phyloP scores from a whole-genome alignment of 179 eudicot species.

The Camellia oleifera region DNA sequence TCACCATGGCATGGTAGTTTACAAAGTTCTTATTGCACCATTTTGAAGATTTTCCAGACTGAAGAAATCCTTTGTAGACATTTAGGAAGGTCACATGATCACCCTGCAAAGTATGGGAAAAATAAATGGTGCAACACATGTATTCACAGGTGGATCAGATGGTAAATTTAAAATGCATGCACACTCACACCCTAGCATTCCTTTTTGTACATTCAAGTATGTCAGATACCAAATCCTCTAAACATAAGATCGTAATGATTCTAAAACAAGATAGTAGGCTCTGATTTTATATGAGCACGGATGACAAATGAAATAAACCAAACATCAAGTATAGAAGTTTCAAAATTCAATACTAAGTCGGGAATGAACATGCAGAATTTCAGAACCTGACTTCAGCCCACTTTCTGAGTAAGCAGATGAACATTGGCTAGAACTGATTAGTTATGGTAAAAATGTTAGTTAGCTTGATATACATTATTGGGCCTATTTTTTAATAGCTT shows the following conservation, averaged over 20 bases:
- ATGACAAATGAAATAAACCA: not conserved
- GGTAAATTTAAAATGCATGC: not conserved
- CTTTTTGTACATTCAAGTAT: conserved; percentile 4
- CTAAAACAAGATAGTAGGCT: not conserved
- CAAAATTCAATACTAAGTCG: not conserved
- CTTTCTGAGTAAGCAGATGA: not conserved
- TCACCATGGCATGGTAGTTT: conserved; percentile 97
- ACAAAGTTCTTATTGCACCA: conserved; percentile 94
- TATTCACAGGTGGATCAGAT: not conserved
- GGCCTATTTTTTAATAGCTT: too few species aligned
- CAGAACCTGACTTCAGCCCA: not conserved
- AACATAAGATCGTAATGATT: not conserved
- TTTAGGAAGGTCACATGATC: conserved; percentile 95
- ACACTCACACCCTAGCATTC: not conserved
- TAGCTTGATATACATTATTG: too few species aligned
- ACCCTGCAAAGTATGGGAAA: conserved; percentile 55
- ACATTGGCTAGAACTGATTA: not conserved
- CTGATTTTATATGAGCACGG: not conserved
- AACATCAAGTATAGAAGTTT: not conserved
- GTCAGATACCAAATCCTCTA: not conserved
- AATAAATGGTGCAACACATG: conserved; percentile 6
- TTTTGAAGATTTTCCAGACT: conserved; percentile 80
- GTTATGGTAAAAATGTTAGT: too few species aligned
- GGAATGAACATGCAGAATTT: not conserved
- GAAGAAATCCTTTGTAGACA: conserved; percentile 87